A percentile compares a stretch with the other conserved stretches of the same genome.
Conservation (phyloP, 2,329 filamentous ascomycete genomes). For the Aureobasidium sp. region DNA sequence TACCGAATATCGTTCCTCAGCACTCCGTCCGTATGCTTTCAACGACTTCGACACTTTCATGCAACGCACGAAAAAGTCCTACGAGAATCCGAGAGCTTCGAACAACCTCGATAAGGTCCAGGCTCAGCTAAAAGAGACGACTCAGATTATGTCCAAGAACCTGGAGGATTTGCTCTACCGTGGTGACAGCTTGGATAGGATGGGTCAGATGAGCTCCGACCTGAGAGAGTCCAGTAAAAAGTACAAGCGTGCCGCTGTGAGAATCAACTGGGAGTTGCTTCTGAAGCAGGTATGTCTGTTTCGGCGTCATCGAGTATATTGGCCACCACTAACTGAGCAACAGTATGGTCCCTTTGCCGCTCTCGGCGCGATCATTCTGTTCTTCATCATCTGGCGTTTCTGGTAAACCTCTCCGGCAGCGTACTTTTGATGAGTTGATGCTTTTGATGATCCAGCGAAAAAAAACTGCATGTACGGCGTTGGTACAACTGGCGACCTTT, state of each 20-base stretch:
- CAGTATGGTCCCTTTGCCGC: conserved; percentile 83
- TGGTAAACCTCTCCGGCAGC: conserved; percentile 47
- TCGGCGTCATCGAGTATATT: not conserved
- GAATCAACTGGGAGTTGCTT: conserved; percentile 96
- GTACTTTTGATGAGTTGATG: conserved; percentile 4
- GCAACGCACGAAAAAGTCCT: conserved; percentile 82
- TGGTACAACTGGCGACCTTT: not conserved
- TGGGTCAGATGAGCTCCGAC: conserved; percentile 88
- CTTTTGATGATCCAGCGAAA: conserved; percentile 9
- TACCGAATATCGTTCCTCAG: conserved; percentile 63
- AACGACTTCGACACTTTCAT: conserved; percentile 99
- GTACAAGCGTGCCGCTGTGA: conserved; percentile 83
- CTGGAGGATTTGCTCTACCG: conserved; percentile 96
- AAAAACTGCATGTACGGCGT: not conserved
- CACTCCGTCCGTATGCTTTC: conserved; percentile 85
- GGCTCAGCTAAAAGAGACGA: conserved; percentile 94
- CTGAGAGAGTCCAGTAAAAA: conserved; percentile 90
- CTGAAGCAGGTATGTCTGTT: conserved; percentile 63
- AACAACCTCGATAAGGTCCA: conserved; percentile 94
- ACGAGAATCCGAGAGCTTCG: conserved; percentile 83
- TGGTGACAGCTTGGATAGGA: conserved; percentile 87
- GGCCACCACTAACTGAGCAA: not conserved
- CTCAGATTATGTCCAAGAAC: conserved; percentile 99
- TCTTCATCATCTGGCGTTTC: conserved; percentile 91
- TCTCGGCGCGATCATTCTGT: conserved; percentile 70